Percentiles rank a stretch among this genome's conserved stretches.
Conservation (phyloP, 495 filamentous ascomycete species). For the Penicillium mononematosum region DNA sequence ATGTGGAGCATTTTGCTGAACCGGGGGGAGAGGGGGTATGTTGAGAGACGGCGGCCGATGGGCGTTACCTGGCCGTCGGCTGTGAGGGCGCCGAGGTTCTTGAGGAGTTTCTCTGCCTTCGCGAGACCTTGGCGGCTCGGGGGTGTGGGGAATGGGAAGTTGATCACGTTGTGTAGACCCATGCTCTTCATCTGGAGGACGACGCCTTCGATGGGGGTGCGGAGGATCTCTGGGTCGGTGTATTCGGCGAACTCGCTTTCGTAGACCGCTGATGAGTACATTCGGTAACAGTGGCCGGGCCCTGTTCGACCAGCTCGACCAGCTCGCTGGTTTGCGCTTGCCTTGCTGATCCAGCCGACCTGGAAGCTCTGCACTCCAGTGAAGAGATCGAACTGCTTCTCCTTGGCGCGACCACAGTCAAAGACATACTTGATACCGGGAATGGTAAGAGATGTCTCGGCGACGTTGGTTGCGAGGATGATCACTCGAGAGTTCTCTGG, state of each 20-base stretch:
- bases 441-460: constrained; percentile 95
- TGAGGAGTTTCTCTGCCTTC: constrained; percentile 83
- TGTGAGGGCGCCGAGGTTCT: constrained; percentile 67
- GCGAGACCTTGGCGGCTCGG: constrained; percentile 76
- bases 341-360: constrained; percentile 95
- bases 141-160: constrained; percentile 97
- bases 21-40: constrained; percentile 85
- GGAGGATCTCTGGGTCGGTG: constrained; percentile 81
- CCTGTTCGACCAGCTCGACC: constrained; percentile 95
- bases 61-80: constrained; percentile 70
- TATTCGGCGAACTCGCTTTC: constrained; percentile 88
- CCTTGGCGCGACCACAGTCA: constrained; percentile 88
- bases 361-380: constrained; percentile 96
- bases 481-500: constrained; percentile 84
- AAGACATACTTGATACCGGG: constrained; percentile 96
- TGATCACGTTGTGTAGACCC: constrained; percentile 84
- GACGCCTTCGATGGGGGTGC: constrained; percentile 89
- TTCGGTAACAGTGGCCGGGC: constrained; percentile 89
- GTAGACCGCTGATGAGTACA: constrained; percentile 93
- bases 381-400: constrained; percentile 76
- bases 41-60: constrained; percentile 75
- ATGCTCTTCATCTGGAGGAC: constrained; percentile 95
- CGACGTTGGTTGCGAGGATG: constrained; percentile 93
- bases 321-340: constrained; percentile 86
- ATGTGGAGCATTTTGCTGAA: constrained; percentile 88